Base-by-base conservation (phyloP, 106 monocot genomes). In the Acorus calamus region DNA sequence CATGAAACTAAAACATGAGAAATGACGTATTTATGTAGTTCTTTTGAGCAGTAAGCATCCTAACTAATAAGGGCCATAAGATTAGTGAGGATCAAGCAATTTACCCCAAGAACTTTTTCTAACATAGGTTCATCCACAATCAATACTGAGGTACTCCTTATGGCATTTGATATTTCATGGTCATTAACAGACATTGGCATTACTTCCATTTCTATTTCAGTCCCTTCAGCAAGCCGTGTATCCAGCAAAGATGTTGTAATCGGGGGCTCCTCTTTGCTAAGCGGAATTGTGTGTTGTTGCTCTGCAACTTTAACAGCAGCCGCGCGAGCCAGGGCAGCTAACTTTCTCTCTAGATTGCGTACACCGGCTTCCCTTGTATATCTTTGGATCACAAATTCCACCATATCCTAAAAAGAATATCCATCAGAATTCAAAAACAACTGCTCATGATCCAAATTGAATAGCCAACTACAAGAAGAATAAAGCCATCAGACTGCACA, bases 351-450 rank as follows among this genome's bases (percentile, higher is more conserved):
- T 41, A 99, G 83, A 73, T 80, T 88, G 49, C 98, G 73, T 43
- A 99, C 92, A 68, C 98, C 98, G 54, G 98, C 98, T 81, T 99
- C 98, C 75, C 98, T 74, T 5, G 98, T 99, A 55, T 99, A 99
- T 74, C 86, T 77, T 60, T 86, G 83, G 56, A 99, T 92, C 47
- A 99, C 71, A 57, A 88, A 56, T 71, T 83, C 76, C 49, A 99
- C 86, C 61, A 81, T 88, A 56, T 53, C 86, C 96, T 98, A 63
- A 2, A 47, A 54, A 67, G 28, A 68, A n/a, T 4, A 11, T 55
- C 41, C 52, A 68, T 28, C 28, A 28, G 28, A 28, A 28, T 28
- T 28, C 28, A 28, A 28, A 28, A 28, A 28, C 28, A 28, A 28
- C 28, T 28, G 28, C 28, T 28, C 28, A 28, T 28, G 28, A 28